A percentile compares a stretch with the other conserved stretches of the same genome.
Evolutionary conservation across 1,139 yeast species (phyloP).

Genomic region (Kodamaea sp.): DNA sequence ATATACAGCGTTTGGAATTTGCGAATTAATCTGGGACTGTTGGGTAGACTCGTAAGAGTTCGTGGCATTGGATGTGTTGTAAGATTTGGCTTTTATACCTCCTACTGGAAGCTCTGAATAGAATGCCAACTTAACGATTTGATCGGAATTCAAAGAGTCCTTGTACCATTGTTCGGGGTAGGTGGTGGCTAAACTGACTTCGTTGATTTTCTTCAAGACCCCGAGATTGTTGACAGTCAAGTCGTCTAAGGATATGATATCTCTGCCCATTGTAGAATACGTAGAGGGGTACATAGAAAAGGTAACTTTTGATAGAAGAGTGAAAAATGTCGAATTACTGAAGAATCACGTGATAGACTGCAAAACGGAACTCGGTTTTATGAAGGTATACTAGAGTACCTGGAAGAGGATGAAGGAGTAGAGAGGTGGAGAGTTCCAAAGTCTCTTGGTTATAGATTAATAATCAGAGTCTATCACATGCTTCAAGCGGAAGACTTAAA

Average conservation of each 20-base stretch:
- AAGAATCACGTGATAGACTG: too few species aligned
- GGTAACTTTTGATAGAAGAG: neutral
- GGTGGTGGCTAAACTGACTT: constrained; percentile 39
- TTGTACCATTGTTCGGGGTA: constrained; percentile 50
- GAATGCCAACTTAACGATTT: constrained; percentile 47
- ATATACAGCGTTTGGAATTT: constrained; percentile 54
- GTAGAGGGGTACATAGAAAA: constrained; percentile 4
- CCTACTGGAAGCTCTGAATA: constrained; percentile 74
- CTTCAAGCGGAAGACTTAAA: too few species aligned
- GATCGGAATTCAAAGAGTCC: constrained; percentile 36
- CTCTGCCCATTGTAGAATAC: constrained; percentile 28
- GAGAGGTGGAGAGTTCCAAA: too few species aligned
- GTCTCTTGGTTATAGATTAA: too few species aligned
- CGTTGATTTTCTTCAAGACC: constrained; percentile 50
- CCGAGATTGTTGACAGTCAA: constrained; percentile 58
- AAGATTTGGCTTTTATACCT: constrained; percentile 55
- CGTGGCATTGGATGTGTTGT: constrained; percentile 31
- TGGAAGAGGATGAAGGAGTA: too few species aligned
- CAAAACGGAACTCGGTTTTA: too few species aligned
- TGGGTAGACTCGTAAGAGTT: constrained; percentile 26
- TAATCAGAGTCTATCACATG: too few species aligned
- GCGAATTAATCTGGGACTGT: constrained; percentile 25
- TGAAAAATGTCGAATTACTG: neutral
- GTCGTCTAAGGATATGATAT: constrained; percentile 53
- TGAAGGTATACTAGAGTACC: too few species aligned